These are phyloP conservation scores for Aspergillus sp. DNA, from an alignment of 2,329 filamentous ascomycete genomes.

Conservation along the genomic window DNA sequence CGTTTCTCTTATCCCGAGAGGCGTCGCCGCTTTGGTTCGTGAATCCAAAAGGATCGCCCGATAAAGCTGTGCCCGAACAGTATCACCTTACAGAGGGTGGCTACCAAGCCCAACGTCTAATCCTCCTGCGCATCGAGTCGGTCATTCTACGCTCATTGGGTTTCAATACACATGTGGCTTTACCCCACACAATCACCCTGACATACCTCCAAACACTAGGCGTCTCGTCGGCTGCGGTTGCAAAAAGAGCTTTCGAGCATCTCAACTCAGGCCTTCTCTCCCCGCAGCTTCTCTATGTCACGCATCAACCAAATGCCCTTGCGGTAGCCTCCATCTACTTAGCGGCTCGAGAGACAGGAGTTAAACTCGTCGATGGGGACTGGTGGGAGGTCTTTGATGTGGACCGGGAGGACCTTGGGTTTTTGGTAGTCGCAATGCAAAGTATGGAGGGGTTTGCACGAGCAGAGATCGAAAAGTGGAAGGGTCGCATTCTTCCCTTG, in stretches of 20 bases:
- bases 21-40: constrained; percentile 54
- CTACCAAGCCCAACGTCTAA: constrained; percentile 64
- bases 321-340: constrained; percentile 89
- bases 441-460: constrained; percentile 72
- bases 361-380: constrained; percentile 76
- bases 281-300: constrained; percentile 85
- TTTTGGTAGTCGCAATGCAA: constrained; percentile 80
- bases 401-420: constrained; percentile 89
- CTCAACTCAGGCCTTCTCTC: constrained; percentile 85
- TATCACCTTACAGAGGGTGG: constrained; percentile 73
- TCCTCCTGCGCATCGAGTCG: constrained; percentile 72
- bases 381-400: constrained; percentile 99
- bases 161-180: constrained; percentile 80
- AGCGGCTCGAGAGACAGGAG: constrained; percentile 73
- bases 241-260: constrained; percentile 68
- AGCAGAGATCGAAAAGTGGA: constrained; percentile 59
- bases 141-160: constrained; percentile 72
- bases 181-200: constrained; percentile 82
- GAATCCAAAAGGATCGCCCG: constrained; percentile 27
- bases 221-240: constrained; percentile 59
- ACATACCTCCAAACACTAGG: constrained; percentile 92
- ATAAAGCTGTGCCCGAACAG: constrained; percentile 47
- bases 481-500: constrained; percentile 55
- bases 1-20: constrained; percentile 68
- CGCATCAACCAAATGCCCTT: constrained; percentile 82